Evolutionary conservation across 78 protist species (phyloP), one percentile per base, ranked within the genome.

Genomic region (Speleostelium caveatum): DNA sequence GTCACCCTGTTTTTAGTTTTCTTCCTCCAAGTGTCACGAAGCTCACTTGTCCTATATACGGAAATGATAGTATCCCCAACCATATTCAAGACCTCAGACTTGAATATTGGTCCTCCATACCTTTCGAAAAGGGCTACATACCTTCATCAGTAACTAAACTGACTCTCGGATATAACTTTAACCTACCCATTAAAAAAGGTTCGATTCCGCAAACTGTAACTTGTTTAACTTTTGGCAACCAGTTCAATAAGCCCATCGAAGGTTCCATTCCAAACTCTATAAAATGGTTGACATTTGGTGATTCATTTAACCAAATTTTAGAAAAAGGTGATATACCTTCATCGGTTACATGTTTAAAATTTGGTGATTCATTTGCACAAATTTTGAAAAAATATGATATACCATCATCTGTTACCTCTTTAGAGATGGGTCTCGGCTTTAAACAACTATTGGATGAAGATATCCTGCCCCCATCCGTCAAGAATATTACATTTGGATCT

Each of bases 141-240:
- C 67, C 85, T 1, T 19, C 49, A 28, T 38, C 36, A 16, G 69
- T 75, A 5, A 75, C 26, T 5, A 36, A 32, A 41, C 32, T 75
- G 28, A 24, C 58, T 1, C 65, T 75, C 36, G 85, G 85, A 12
- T 73, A 73, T 26, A 21, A 32, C 39, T 74, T 58, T 26, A 56
- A 76, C n/a, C 17, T 28, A 33, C 60, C 66, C 32, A 51, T 72
- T 30, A 28, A 53, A 10, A 30, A 26, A 6, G 24, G 39, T 32
- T 7, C n/a, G 30, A 72, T 76, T 19, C 71, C 86, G 2, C 42
- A 33, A 35, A 21, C 22, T 12, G 73, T 76, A 3, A 76, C 33
- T 7, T 28, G 24, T 24, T 21, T 76, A 21, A 30, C 61, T 1
- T 39, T 76, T 59, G 86, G 86, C 7, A 42, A 53, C 10, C 36